phyloP scores from a whole-genome alignment of 257 asterid genomes.

The Phtheirospermum japonicum region DNA sequence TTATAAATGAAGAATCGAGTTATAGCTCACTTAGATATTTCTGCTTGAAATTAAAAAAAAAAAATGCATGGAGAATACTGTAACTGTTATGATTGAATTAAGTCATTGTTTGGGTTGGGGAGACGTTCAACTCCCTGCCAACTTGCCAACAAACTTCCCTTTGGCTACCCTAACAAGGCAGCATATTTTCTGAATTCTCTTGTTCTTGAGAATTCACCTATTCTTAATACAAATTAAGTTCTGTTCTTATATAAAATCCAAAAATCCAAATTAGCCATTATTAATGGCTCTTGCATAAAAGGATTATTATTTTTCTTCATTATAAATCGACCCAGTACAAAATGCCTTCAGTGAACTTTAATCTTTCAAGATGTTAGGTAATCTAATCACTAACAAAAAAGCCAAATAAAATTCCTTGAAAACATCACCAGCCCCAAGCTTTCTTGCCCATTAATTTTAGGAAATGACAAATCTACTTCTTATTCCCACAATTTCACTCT shows the following conservation, averaged over 20 bases:
- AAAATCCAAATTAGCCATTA: too few species aligned
- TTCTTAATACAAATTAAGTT: too few species aligned
- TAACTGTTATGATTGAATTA: not conserved
- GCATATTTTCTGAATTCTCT: too few species aligned
- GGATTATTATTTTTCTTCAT: too few species aligned
- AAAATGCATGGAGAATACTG: too few species aligned
- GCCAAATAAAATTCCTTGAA: conserved; percentile 10
- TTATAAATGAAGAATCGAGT: too few species aligned
- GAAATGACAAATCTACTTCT: conserved; percentile 44
- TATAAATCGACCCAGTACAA: too few species aligned
- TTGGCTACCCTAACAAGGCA: too few species aligned
- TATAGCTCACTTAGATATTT: too few species aligned
- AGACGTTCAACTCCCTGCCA: conserved; percentile 52
- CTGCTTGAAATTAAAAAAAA: too few species aligned
- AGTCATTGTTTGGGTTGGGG: conserved; percentile 19
- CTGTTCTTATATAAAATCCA: not conserved
- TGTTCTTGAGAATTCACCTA: too few species aligned
- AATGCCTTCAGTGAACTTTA: not conserved
- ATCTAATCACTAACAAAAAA: conserved; percentile 36
- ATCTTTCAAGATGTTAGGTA: conserved; percentile 38
- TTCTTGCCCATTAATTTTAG: not conserved
- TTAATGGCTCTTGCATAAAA: not conserved
- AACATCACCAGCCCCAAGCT: not conserved
- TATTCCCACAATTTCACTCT: conserved; percentile 23
- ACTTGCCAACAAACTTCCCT: conserved; percentile 35